A percentile compares a stretch with the other conserved stretches of the same genome.
These are phyloP conservation scores for Sugiyamaella americana DNA, from an alignment of 805 yeast genomes.

Conservation along the genomic window DNA sequence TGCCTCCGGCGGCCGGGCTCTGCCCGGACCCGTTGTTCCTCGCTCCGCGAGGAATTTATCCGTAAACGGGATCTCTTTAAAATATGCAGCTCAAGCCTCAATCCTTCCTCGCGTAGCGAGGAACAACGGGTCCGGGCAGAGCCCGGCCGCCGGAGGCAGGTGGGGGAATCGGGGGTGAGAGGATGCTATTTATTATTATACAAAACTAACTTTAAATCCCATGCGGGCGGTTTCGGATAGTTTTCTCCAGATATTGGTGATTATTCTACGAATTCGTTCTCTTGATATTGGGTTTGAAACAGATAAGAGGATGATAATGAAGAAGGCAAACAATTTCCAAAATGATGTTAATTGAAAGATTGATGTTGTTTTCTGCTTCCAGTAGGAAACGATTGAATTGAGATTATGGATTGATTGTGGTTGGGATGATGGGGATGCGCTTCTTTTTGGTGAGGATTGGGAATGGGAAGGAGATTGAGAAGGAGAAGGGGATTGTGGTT, in stretches of 20 bases:
- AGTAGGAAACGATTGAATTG: conserved; percentile 11
- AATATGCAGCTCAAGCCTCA: no score
- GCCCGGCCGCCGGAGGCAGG: no score
- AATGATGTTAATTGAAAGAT: conserved; percentile 1
- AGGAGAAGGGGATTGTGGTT: neutral
- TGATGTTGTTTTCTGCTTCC: conserved; percentile 7
- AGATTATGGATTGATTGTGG: neutral
- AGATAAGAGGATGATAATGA: conserved; percentile 13
- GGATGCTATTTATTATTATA: no score
- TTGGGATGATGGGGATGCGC: neutral
- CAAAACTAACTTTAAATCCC: conserved; percentile 24
- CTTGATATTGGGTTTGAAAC: conserved; percentile 10
- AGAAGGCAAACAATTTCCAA: conserved; percentile 11
- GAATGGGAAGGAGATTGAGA: neutral
- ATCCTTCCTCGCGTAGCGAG: no score
- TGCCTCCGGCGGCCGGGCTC: no score
- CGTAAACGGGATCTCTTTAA: no score
- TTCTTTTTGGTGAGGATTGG: neutral
- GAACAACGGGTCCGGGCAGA: no score
- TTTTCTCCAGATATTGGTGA: conserved; percentile 13
- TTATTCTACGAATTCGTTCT: conserved; percentile 5
- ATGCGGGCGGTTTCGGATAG: conserved; percentile 17
- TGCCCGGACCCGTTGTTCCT: no score
- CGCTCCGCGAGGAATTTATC: no score
- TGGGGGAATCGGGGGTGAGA: no score